A percentile compares a stretch with the other conserved stretches of the same genome.
phyloP scores from a whole-genome alignment of 1,284 basidiomycete species.

The Rhodotorula sp. region DNA sequence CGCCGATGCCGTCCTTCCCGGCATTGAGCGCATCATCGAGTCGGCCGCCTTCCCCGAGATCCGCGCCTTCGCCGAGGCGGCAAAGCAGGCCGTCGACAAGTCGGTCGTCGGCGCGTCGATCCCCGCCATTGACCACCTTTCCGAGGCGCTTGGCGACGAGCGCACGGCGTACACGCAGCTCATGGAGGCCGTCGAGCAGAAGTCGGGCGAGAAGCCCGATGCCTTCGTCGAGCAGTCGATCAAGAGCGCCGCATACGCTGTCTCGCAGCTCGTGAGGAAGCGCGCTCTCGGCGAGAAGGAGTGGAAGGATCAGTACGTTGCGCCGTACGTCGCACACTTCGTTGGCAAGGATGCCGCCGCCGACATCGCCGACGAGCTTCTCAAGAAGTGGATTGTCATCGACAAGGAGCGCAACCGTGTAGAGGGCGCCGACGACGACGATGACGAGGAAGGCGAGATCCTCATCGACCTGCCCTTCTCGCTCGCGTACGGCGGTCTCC shows the following conservation, averaged over 20 bases:
- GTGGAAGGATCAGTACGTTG: slow-evolving; percentile 75
- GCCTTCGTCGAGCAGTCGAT: slow-evolving; percentile 56
- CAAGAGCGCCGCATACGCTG: slow-evolving; percentile 70
- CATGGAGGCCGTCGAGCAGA: slow-evolving; percentile 54
- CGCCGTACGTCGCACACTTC: slow-evolving; percentile 62
- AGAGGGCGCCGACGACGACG: slow-evolving; percentile 69
- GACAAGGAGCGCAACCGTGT: slow-evolving; percentile 63
- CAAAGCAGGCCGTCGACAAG: slow-evolving; percentile 42
- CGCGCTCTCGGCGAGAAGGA: slow-evolving; percentile 66
- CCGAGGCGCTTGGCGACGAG: slow-evolving; percentile 46
- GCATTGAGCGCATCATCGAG: slow-evolving; percentile 86
- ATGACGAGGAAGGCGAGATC: slow-evolving; percentile 67
- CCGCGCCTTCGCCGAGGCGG: slow-evolving; percentile 73
- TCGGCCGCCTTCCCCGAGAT: slow-evolving; percentile 97
- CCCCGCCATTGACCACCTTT: slow-evolving; percentile 44
- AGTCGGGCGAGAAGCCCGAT: slow-evolving; percentile 46
- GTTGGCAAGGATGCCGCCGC: slow-evolving; percentile 50
- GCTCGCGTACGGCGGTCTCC: slow-evolving; percentile 91
- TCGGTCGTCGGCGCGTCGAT: slow-evolving; percentile 45
- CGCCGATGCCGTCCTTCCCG: slow-evolving; percentile 83
- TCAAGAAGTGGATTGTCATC: slow-evolving; percentile 72
- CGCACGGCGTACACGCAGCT: slow-evolving; percentile 57
- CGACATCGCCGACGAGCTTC: slow-evolving; percentile 64
- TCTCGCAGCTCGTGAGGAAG: slow-evolving; percentile 73
- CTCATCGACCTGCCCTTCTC: slow-evolving; percentile 93